phyloP scores from a whole-genome alignment of 495 filamentous ascomycete species.

The Haplographium delicatum region DNA sequence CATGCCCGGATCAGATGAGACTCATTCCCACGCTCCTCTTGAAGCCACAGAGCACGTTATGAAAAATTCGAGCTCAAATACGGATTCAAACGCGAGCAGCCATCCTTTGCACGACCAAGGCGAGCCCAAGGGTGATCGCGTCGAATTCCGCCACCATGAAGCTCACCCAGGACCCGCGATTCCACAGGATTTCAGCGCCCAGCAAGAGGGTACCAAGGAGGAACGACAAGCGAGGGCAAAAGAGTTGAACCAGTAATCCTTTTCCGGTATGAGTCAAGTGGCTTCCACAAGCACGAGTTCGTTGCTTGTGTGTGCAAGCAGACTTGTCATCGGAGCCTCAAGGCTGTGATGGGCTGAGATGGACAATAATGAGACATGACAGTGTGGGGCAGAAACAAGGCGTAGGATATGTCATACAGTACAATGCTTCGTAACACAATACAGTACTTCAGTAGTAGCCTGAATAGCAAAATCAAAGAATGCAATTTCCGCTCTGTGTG shows the following conservation, averaged over 20 bases:
- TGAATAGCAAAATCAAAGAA: no score
- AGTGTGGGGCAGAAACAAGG: background rate
- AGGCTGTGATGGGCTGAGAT: constrained; percentile 7
- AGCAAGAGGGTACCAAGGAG: constrained; percentile 57
- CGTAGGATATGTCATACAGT: no score
- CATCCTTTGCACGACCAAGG: constrained; percentile 22
- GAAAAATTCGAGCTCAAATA: constrained; percentile 27
- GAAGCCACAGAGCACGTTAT: constrained; percentile 27
- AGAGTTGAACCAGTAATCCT: constrained; percentile 56
- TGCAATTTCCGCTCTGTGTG: no score
- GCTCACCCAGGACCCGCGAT: constrained; percentile 47
- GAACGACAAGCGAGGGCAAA: constrained; percentile 59
- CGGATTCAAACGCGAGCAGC: constrained; percentile 25
- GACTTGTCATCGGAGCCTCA: constrained; percentile 6
- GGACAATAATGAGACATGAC: background rate
- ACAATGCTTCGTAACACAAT: no score
- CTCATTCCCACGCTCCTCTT: constrained; percentile 17
- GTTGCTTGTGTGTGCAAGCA: background rate
- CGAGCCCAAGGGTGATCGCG: constrained; percentile 30
- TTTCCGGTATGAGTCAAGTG: constrained; percentile 16
- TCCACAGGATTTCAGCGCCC: constrained; percentile 37
- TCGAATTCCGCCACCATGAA: constrained; percentile 37
- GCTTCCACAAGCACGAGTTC: background rate
- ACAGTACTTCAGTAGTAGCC: no score
- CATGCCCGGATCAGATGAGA: constrained; percentile 28